These are phyloP conservation scores for Spergularia marina DNA, from an alignment of 148 eudicot genomes.

Conservation along the genomic window DNA sequence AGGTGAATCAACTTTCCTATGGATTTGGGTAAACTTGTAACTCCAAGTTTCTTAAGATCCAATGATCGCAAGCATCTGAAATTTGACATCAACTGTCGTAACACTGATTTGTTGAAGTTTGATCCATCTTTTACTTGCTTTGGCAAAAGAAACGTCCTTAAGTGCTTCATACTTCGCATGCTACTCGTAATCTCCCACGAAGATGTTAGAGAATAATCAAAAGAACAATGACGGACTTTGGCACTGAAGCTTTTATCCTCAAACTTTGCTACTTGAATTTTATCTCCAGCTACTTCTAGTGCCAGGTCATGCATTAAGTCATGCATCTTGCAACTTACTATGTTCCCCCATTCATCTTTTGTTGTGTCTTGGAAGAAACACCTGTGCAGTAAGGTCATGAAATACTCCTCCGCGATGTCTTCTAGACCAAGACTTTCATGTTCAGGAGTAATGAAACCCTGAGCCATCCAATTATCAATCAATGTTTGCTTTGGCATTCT, in stretches of 20 bases:
- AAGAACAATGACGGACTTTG: slow-evolving; percentile 10
- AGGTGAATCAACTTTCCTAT: slow-evolving; percentile 23
- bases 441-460: slow-evolving; percentile 8
- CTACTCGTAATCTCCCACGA: slow-evolving; percentile 2
- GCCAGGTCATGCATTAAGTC: slow-evolving; percentile 27
- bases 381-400: slow-evolving; percentile 6
- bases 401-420: slow-evolving; percentile 8
- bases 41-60: background rate
- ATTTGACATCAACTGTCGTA: slow-evolving; percentile 11
- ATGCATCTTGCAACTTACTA: slow-evolving; percentile 22
- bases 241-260: background rate
- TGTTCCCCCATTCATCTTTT: background rate
- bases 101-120: background rate
- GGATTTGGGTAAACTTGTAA: slow-evolving; percentile 15
- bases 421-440: background rate
- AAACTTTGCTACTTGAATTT: background rate
- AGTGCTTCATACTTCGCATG: slow-evolving; percentile 8
- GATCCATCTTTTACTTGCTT: background rate
- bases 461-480: slow-evolving; percentile 28
- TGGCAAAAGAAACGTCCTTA: slow-evolving; percentile 23
- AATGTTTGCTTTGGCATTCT: background rate
- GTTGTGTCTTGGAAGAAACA: slow-evolving; percentile 6
- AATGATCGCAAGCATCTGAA: slow-evolving; percentile 17
- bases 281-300: slow-evolving; percentile 16
- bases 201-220: slow-evolving; percentile 8